Base-by-base conservation (phyloP, 2,329 filamentous ascomycete species). In the Cordyceps cateniannulata region DNA sequence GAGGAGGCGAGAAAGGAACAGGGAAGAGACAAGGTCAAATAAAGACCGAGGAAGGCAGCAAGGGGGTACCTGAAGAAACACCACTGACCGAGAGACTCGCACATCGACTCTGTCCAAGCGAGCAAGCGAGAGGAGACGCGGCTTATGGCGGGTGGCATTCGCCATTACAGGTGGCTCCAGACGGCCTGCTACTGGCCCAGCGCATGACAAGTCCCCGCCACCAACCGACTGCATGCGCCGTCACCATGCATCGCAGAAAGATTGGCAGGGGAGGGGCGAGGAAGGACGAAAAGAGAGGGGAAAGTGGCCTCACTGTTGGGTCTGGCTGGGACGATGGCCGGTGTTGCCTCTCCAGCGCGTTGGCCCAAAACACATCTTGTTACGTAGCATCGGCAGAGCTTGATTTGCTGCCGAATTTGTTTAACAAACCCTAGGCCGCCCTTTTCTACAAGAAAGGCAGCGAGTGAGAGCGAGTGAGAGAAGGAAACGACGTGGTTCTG, bases 321-420 rank as follows among this genome's bases (percentile, higher is more conserved):
- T 4, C 16, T 6, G 38, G 6, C 40, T 42, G 40, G n/a, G 12
- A n/a, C 4, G 3, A 63, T 38, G 22, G 29, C 24, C 12, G 25
- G 9, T 14, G 25, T 42, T 59, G 16, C 25, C 55, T 65, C 47
- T 66, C 51, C 14, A 58, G 20, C 5, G 61, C 54, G 44, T 66
- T 62, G 40, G 56, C 63, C 57, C 29, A 66, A 24, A 18, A 61
- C n/a, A n/a, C n/a, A n/a, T n/a, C n/a, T n/a, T n/a, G n/a, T 49
- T 5, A 61, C 63, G 22, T 61, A 62, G 10, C 50, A 50, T 6
- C 29, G 60, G n/a, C n/a, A n/a, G n/a, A n/a, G n/a, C n/a, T n/a
- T n/a, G n/a, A n/a, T n/a, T n/a, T n/a, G n/a, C n/a, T n/a, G n/a
- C n/a, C n/a, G n/a, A n/a, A n/a, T n/a, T n/a, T n/a, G n/a, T n/a